phyloP scores from a whole-genome alignment of 2,329 filamentous ascomycete genomes.

The Pyrenochaeta sp. region DNA sequence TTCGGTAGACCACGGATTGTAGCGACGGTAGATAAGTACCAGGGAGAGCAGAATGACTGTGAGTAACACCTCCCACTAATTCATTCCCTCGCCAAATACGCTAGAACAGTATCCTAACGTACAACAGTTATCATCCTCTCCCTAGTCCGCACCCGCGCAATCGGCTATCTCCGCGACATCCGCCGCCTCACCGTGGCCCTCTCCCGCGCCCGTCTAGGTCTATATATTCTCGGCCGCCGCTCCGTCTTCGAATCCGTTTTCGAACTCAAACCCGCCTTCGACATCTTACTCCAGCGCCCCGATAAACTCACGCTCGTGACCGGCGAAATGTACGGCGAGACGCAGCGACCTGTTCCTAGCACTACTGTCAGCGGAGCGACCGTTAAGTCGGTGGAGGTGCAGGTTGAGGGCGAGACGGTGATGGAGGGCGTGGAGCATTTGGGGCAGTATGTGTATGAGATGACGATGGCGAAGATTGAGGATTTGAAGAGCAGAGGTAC shows the following conservation, averaged over 20 bases:
- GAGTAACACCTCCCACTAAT: conserved; percentile 54
- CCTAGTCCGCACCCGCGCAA: conserved; percentile 84
- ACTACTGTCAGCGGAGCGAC: conserved; percentile 38
- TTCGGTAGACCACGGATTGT: conserved; percentile 92
- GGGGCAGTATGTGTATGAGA: conserved; percentile 95
- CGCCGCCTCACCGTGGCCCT: conserved; percentile 93
- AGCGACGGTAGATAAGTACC: conserved; percentile 97
- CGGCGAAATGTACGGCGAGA: conserved; percentile 81
- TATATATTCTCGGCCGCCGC: conserved; percentile 90
- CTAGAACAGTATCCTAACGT: conserved; percentile 12
- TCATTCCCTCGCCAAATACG: not conserved
- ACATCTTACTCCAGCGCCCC: conserved; percentile 76
- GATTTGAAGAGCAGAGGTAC: conserved; percentile 59
- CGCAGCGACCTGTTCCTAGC: conserved; percentile 56
- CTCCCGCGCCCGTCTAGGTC: conserved; percentile 86
- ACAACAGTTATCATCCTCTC: conserved; percentile 86
- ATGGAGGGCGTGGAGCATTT: conserved; percentile 96
- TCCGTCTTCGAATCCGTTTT: conserved; percentile 88
- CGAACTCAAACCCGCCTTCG: conserved; percentile 88
- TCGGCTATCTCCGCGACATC: conserved; percentile 92
- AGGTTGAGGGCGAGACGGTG: conserved; percentile 62
- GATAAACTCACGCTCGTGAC: conserved; percentile 84
- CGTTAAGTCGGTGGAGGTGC: conserved; percentile 50
- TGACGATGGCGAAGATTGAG: conserved; percentile 79
- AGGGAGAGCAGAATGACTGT: conserved; percentile 99